phyloP scores from a whole-genome alignment of 805 yeast genomes.

The Sugiyamaella qingdaonensis region DNA sequence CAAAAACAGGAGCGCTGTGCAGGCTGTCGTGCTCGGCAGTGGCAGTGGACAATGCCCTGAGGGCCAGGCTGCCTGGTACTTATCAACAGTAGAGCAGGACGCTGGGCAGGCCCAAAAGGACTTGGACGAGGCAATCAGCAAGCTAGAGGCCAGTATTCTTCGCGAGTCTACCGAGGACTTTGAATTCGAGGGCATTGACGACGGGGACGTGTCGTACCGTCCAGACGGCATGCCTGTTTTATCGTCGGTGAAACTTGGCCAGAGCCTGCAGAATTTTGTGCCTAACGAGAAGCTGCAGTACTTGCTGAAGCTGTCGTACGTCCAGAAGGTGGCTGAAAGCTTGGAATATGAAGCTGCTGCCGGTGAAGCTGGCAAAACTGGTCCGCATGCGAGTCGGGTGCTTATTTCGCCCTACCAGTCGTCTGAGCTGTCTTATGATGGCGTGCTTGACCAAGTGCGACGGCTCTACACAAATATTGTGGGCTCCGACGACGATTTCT shows the following conservation, averaged over 20 bases:
- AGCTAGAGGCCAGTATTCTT: slow-evolving; percentile 73
- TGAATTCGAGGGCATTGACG: slow-evolving; percentile 50
- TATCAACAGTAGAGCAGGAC: slow-evolving; percentile 65
- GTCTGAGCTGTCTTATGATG: slow-evolving; percentile 82
- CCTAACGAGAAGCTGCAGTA: slow-evolving; percentile 69
- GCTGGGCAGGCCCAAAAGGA: slow-evolving; percentile 68
- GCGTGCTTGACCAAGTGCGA: slow-evolving; percentile 77
- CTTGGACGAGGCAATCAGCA: slow-evolving; percentile 71
- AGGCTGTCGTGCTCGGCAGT: slow-evolving; percentile 80
- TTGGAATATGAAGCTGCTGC: slow-evolving; percentile 2
- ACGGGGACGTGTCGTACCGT: slow-evolving; percentile 50
- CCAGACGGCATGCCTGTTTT: slow-evolving; percentile 65
- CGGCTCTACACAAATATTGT: slow-evolving; percentile 71
- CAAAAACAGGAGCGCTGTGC: slow-evolving; percentile 69
- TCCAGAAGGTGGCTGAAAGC: slow-evolving; percentile 40
- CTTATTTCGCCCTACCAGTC: slow-evolving; percentile 11
- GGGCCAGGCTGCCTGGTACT: slow-evolving; percentile 89
- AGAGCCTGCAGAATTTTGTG: slow-evolving; percentile 76
- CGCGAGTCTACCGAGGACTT: slow-evolving; percentile 68
- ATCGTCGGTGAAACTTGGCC: slow-evolving; percentile 80
- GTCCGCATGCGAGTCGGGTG: slow-evolving; percentile 3
- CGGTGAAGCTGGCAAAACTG: slow-evolving; percentile 8
- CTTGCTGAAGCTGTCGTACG: slow-evolving; percentile 56
- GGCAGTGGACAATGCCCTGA: slow-evolving; percentile 82
- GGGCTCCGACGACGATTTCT: slow-evolving; percentile 93